Evolutionary conservation across 192 early-diverging fungal genomes (phyloP).

Genomic region (Podila clonocystis): DNA sequence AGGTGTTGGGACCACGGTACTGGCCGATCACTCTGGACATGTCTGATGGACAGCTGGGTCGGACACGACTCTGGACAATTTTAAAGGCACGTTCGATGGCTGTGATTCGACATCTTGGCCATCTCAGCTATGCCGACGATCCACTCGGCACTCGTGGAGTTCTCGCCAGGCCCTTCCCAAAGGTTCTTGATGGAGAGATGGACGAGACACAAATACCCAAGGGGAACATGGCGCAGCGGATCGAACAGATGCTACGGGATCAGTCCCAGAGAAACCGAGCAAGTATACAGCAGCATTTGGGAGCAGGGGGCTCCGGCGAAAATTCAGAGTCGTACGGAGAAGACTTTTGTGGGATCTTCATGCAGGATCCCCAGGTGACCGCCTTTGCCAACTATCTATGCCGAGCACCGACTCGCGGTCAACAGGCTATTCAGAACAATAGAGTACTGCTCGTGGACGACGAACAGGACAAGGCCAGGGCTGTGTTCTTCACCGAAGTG

Average conservation of each 20-base stretch:
- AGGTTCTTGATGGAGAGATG: constrained; percentile 10
- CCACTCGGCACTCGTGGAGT: constrained; percentile 31
- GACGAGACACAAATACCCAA: not conserved
- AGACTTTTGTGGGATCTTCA: constrained; percentile 24
- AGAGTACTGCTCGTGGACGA: constrained; percentile 12
- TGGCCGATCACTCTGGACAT: constrained; percentile 59
- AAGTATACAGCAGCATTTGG: not conserved
- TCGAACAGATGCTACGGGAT: constrained; percentile 5
- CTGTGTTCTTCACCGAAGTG: constrained; percentile 51
- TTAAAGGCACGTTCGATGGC: constrained; percentile 49
- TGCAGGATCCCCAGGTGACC: constrained; percentile 52
- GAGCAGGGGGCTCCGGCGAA: not conserved
- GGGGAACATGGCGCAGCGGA: not conserved
- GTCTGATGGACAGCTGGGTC: constrained; percentile 34
- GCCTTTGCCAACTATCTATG: constrained; percentile 54
- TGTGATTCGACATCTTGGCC: constrained; percentile 58
- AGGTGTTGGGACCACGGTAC: constrained; percentile 66
- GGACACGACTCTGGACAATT: constrained; percentile 35
- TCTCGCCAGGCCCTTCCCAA: constrained; percentile 39
- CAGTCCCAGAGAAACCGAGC: constrained; percentile 10
- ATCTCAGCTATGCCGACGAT: constrained; percentile 57
- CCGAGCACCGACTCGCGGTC: not conserved
- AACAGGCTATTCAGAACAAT: not conserved
- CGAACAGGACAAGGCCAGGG: constrained; percentile 46
- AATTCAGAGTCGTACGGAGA: constrained; percentile 26